Evolutionary conservation across 2,329 filamentous ascomycete genomes (phyloP).

Genomic region (Sarocladium strictum): DNA sequence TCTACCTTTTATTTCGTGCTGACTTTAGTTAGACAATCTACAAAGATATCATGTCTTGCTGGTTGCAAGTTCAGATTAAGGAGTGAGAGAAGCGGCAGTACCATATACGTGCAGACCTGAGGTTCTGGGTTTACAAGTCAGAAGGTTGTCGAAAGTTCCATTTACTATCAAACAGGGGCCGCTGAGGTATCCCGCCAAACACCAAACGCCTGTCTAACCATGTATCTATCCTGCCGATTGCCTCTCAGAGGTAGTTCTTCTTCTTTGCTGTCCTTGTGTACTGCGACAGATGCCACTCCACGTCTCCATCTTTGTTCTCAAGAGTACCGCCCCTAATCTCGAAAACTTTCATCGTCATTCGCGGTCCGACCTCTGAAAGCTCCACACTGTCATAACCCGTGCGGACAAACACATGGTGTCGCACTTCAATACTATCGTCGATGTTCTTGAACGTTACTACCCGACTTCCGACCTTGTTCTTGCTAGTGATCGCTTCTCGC

Average conservation of each 20-base stretch:
- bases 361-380: constrained; percentile 80
- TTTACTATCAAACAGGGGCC: background rate
- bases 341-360: constrained; percentile 96
- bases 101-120: no score
- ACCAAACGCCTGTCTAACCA: constrained; percentile 3
- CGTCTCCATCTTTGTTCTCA: constrained; percentile 90
- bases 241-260: constrained; percentile 82
- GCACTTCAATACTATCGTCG: constrained; percentile 87
- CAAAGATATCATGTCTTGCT: no score
- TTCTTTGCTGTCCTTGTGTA: constrained; percentile 91
- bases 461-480: constrained; percentile 73
- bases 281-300: constrained; percentile 94
- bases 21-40: no score
- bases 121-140: no score
- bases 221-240: background rate
- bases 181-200: constrained; percentile 7
- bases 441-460: constrained; percentile 94
- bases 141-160: background rate
- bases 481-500: constrained; percentile 65
- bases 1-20: no score
- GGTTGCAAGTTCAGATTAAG: no score
- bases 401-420: constrained; percentile 78
- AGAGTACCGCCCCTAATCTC: constrained; percentile 88
- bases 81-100: no score
- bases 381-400: constrained; percentile 88